Evolutionary conservation across 805 yeast species (phyloP), one percentile per base, ranked within the genome.

Genomic region (Ogataea thermomethanolica): DNA sequence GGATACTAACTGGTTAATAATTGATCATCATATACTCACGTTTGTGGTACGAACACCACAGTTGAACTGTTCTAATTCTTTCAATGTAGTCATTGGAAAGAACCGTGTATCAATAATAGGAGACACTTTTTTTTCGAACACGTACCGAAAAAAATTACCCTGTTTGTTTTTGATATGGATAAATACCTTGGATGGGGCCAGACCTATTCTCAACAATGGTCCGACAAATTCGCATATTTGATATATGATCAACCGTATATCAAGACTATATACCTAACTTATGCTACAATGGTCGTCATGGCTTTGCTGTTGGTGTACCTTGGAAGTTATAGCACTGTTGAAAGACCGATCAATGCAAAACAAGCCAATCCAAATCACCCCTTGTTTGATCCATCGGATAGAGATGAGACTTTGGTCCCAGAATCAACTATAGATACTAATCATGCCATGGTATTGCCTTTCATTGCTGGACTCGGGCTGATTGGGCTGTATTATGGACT

Each of bases 11-110:
- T 24, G n/a, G 22, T 36, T 17, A 33, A 31, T 20, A 25, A 20
- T 2, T 10, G 9, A 9, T 11, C 2, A n/a, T 23, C 24, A 23
- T 12, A 27, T 29, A 64, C 71, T 46, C 55, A 67, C 71, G 43
- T 58, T 66, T 20, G 78, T 73, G 50, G 78, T 74, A 50, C 67
- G 59, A 38, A 71, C 71, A 29, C 86, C 85, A 46, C 66, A 70
- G 40, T 65, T 72, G 28, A 55, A 58, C 20, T 39, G 37, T 38
- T 54, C 47, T 29, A 51, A 33, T 39, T 45, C 50, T 35, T 48
- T 46, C 51, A 51, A 46, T 37, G 41, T 31, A 31, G 41, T 31
- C 35, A 24, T 23, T 24, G 21, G 33, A 25, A 24, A 24, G 38
- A 32, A 38, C 14, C 17, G 3, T 15, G 20, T 25, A 25, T 10